Base-by-base conservation (phyloP, 805 yeast species). In the Lachancea kluyveri region DNA sequence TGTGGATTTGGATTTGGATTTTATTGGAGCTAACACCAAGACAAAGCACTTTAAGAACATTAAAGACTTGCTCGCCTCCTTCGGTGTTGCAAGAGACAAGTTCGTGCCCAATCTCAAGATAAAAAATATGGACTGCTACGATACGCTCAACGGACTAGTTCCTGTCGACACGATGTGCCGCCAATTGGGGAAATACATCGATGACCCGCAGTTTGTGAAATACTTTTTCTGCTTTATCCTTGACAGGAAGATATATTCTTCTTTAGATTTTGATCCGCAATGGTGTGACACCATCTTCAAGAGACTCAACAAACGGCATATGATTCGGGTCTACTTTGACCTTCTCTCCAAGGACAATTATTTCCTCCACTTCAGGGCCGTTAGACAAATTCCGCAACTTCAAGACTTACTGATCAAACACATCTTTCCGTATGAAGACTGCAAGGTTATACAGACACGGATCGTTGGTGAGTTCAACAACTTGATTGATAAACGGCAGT, bases 171-270 rank as follows among this genome's bases (percentile, higher is more conserved):
- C 32, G 2, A 44, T 53, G 46, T 28, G 37, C 25, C 3, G 13
- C 11, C 28, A 33, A 21, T 28, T 45, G 3, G 24, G 26, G 7
- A 23, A 28, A 9, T 40, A 43, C 26, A 21, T 26, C n/a, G 27
- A 30, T 8, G 33, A 35, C n/a, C 22, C 32, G 10, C 26, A 26
- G 3, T 44, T 37, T 23, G 21, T 36, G 6, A 35, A 28, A 21
- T 25, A 29, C 15, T 42, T 51, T 26, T 27, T 52, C 16, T 47
- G 44, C 15, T 40, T 50, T 10, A 37, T 54, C 8, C 35, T 56
- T 13, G 61, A 56, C 29, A 41, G 52, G 17, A 52, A 48, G 11
- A 21, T 54, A 8, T 56, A 36, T 35, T 46, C 48, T 11, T 44
- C 52, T 4, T 18, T 38, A 7, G 42, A 38, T 11, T 41, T 42